Evolutionary conservation across 2,329 filamentous ascomycete genomes (phyloP).

Genomic region (Mollisia scopiformis): DNA sequence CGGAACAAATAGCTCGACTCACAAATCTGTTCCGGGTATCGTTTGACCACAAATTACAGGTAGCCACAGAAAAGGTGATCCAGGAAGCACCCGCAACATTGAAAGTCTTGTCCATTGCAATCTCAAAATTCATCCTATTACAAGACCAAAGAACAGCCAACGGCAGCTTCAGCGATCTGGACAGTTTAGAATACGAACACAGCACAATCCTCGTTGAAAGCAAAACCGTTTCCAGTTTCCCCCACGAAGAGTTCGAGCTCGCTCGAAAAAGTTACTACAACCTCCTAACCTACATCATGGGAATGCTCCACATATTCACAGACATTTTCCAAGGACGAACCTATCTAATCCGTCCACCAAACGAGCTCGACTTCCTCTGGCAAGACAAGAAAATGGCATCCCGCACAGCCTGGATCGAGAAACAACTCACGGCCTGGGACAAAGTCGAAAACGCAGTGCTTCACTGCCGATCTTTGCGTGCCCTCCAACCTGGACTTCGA

Average conservation of each 20-base stretch:
- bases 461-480: slow-evolving; percentile 20
- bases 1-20: neutral
- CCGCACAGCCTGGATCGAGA: slow-evolving; percentile 24
- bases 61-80: slow-evolving; percentile 2
- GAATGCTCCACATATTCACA: slow-evolving; percentile 17
- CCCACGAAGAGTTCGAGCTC: slow-evolving; percentile 14
- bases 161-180: slow-evolving; percentile 23
- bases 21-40: slow-evolving; percentile 4
- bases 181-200: slow-evolving; percentile 22
- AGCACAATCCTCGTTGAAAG: slow-evolving; percentile 17
- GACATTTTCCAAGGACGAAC: slow-evolving; percentile 22
- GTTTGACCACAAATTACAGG: slow-evolving; percentile 6
- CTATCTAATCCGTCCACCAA: slow-evolving; percentile 17
- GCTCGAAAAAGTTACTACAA: slow-evolving; percentile 24
- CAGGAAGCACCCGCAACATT: slow-evolving; percentile 15
- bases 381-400: slow-evolving; percentile 18
- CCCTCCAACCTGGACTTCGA: slow-evolving; percentile 8
- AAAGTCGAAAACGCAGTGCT: slow-evolving; percentile 17
- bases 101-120: slow-evolving; percentile 17
- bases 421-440: slow-evolving; percentile 23
- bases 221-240: slow-evolving; percentile 11
- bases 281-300: slow-evolving; percentile 26
- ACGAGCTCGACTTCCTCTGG: slow-evolving; percentile 20
- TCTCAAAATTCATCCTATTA: slow-evolving; percentile 21
- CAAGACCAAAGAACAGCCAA: slow-evolving; percentile 13